Evolutionary conservation across 495 filamentous ascomycete species (phyloP), one percentile per base, ranked within the genome.

Genomic region (Penicillium macrosclerotiorum): DNA sequence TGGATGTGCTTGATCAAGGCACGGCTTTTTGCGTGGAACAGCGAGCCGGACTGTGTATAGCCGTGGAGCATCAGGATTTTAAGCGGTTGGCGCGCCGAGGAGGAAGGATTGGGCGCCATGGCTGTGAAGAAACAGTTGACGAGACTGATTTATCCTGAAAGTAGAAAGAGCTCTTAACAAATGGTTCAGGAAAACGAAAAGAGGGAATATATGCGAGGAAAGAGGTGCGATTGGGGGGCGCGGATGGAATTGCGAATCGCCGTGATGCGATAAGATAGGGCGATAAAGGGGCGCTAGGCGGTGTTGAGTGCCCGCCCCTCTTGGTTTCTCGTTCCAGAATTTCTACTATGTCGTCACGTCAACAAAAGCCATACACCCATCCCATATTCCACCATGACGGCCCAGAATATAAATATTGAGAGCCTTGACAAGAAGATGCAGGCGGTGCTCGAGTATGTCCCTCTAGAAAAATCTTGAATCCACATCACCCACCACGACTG

Each of bases 1-100:
- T 74, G 71, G 37, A 96, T 78, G 58, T 80, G 61, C 65, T 96
- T 96, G 57, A 87, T 76, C 12, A 96, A 76, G 17, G 89, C 90
- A 64, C 85, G 84, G 51, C 86, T 92, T 74, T 96, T 97, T 66
- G 85, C 79, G 69, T 81, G 83, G 81, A 96, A 97, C 60, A 89
- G 70, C 1, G 81, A 62, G 24, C 91, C 90, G 23, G 89, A 91
- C 76, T 97, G 93, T 1, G 92, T 96, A 81, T 86, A 97, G 67
- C 92, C 75, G 42, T 77, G 73, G 29, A 78, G 71, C 75, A 82
- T 64, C 68, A 83, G 54, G 68, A 82, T 64, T 71, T 76, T 73
- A 58, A 78, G 59, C 29, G 72, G 60, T 57, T 70, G 47, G 56
- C 65, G 56, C 30, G 44, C 24, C 9, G 47, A 41, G 42, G 35